Evolutionary conservation across 768 basidiomycete genomes (phyloP), one percentile per base, ranked within the genome.

Genomic region (Leccinellum luteum): DNA sequence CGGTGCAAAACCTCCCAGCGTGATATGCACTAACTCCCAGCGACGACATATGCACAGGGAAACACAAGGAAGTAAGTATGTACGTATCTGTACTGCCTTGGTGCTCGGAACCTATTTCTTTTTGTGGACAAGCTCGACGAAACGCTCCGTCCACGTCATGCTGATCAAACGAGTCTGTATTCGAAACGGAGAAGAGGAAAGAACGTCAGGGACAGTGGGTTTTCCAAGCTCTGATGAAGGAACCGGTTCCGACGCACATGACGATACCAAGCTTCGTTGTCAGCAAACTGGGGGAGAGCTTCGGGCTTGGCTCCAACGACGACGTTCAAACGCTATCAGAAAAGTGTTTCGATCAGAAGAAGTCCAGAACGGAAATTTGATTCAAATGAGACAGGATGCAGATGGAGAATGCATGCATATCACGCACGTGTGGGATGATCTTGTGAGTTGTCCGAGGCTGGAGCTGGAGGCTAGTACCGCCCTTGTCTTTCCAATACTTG

Each of bases 391-490:
- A 41, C 8, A 14, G 35, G 4, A 25, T 25, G 4, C 25, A 25
- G 4, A 25, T 25, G 28, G 27, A 21, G 35, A 30, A 56, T 51
- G 48, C n/a, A 17, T 9, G 35, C 4, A 58, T 48, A 32, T 47
- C 4, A 67, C 75, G 52, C 52, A 80, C 79, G 44, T 76, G 76
- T 30, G 78, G 76, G 27, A 78, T 61, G 28, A 80, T 73, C 60
- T 57, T 76, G 71, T 64, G 66, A 48, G 25, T 60, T 19, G 51
- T 63, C 65, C 61, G 73, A 48, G 56, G 48, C 50, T 53, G 67
- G 41, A 65, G 65, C 53, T 50, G 70, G 21, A 66, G 30, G 4
- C 58, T 44, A 12, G 65, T 54, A 3, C 73, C 56, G 8, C 71
- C 67, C 51, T 69, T 64, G 38, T 65, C 60, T 35, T 64, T 66